A percentile compares a stretch with the other conserved stretches of the same genome.
Evolutionary conservation across 345 rosid genomes (phyloP).

Genomic region (Isatis tinctoria): DNA sequence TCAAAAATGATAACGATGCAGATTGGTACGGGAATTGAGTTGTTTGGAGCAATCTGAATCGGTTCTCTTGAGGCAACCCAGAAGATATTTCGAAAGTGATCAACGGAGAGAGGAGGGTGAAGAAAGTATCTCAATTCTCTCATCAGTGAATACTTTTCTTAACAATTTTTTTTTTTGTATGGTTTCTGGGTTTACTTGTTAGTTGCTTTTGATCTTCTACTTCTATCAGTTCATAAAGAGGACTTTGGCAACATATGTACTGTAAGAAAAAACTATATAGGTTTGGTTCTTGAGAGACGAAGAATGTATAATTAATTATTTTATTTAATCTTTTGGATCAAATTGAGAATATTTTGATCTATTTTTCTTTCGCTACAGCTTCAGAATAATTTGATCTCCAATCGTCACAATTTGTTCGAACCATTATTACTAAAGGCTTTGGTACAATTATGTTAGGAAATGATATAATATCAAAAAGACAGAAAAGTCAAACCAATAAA

Average conservation of each 20-base stretch:
- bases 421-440: too few species aligned
- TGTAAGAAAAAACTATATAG: conserved; percentile 26
- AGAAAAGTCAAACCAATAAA: neutral
- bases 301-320: conserved; percentile 24
- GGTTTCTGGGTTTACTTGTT: neutral
- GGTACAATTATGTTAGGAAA: neutral
- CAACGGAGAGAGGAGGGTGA: neutral
- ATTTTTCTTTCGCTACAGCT: neutral
- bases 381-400: neutral
- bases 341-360: neutral
- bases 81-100: conserved; percentile 15
- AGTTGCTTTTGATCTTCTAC: conserved; percentile 9
- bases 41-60: conserved; percentile 5
- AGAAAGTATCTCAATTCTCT: conserved; percentile 12
- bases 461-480: neutral
- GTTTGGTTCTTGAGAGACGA: conserved; percentile 17
- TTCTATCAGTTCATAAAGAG: neutral
- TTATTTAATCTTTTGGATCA: neutral
- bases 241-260: conserved; percentile 2
- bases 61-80: neutral
- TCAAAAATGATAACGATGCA: conserved; percentile 6
- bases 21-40: conserved; percentile 5
- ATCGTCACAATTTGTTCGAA: too few species aligned
- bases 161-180: neutral
- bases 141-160: conserved; percentile 14